Conservation (phyloP, 2,329 filamentous ascomycete species). For the Fusarium annulatum region DNA sequence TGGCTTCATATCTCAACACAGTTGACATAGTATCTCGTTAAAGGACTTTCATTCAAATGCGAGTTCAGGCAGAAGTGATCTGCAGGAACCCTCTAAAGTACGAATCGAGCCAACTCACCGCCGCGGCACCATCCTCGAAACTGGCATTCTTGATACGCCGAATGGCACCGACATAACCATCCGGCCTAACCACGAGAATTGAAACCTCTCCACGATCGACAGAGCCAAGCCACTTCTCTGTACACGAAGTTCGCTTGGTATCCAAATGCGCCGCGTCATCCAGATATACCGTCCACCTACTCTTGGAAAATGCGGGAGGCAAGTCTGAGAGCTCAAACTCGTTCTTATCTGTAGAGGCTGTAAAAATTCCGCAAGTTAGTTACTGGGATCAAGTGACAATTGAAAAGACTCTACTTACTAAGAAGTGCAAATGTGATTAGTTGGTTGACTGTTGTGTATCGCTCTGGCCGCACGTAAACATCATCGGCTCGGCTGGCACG, state of each 20-base stretch:
- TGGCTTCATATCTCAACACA: rapidly evolving
- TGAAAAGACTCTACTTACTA: constrained; percentile 57
- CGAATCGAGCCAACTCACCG: constrained; percentile 63
- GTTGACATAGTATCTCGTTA: too few relatives aligned
- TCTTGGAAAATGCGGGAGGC: constrained; percentile 69
- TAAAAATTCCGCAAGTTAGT: constrained; percentile 16
- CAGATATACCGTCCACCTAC: constrained; percentile 77
- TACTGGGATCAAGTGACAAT: background rate
- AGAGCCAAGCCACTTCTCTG: constrained; percentile 75
- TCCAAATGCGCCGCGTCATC: constrained; percentile 70
- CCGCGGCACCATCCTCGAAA: constrained; percentile 61
- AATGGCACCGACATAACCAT: constrained; percentile 79
- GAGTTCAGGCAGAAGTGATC: constrained; percentile 48
- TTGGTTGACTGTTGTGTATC: constrained; percentile 75
- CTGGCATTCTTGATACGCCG: constrained; percentile 62
- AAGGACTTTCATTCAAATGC: background rate
- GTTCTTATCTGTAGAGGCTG: constrained; percentile 69
- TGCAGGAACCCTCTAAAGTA: constrained; percentile 67
- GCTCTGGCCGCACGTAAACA: constrained; percentile 72
- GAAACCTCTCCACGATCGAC: constrained; percentile 67
- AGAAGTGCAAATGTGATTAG: constrained; percentile 76
- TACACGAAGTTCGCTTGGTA: constrained; percentile 63
- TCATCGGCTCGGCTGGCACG: constrained; percentile 69
- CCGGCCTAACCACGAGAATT: constrained; percentile 75
- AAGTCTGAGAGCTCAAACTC: constrained; percentile 74